A percentile compares a stretch with the other conserved stretches of the same genome.
Evolutionary conservation across 257 asterid genomes (phyloP).

Genomic region (Solanum chilense): DNA sequence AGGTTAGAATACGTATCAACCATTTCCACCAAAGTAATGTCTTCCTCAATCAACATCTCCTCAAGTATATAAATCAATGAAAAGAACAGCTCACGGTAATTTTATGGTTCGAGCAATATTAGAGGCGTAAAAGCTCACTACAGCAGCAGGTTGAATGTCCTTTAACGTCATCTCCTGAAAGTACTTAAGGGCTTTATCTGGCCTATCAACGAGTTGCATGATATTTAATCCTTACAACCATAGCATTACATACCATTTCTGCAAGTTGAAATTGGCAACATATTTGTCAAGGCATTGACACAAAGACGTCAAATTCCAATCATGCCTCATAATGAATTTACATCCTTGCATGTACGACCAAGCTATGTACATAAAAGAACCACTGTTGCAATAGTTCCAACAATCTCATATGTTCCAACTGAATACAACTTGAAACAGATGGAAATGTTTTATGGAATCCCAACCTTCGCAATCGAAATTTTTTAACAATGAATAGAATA

Average conservation of each 20-base stretch:
- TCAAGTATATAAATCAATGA: constrained; percentile 37
- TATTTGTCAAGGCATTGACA: constrained; percentile 64
- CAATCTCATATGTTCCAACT: constrained; percentile 35
- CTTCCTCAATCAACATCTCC: constrained; percentile 40
- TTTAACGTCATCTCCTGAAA: constrained; percentile 30
- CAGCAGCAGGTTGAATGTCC: constrained; percentile 29
- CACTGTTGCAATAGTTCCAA: constrained; percentile 56
- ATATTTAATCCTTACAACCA: constrained; percentile 42
- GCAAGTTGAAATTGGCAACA: constrained; percentile 64
- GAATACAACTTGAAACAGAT: constrained; percentile 2
- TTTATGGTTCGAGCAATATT: constrained; percentile 46
- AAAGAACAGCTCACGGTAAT: constrained; percentile 29
- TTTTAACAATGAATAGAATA: neutral
- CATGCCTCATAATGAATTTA: constrained; percentile 40
- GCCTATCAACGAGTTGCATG: constrained; percentile 58
- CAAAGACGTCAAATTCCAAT: constrained; percentile 36
- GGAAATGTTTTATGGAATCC: constrained; percentile 5
- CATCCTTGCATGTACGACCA: constrained; percentile 34
- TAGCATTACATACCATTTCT: constrained; percentile 32
- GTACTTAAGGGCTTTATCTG: constrained; percentile 25
- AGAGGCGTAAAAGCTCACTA: constrained; percentile 47
- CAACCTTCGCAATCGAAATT: constrained; percentile 22
- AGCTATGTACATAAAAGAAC: constrained; percentile 58
- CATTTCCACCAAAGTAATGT: constrained; percentile 38
- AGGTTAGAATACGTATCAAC: constrained; percentile 69